Conservation (phyloP, 75 land plant genomes). For the Pinus tabuliformis region DNA sequence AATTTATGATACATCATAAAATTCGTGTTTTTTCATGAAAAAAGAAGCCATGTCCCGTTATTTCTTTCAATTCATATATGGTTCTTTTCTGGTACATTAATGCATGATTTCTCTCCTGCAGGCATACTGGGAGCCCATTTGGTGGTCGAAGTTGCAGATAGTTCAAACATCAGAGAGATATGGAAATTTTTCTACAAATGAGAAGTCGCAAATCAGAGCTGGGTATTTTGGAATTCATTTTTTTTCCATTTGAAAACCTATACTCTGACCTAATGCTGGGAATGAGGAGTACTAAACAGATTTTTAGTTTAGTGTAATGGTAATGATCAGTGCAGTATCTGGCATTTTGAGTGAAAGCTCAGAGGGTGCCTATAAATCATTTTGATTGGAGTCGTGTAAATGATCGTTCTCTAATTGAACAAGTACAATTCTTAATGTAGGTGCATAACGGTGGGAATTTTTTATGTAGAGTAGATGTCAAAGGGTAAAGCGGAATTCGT, state of each 20-base stretch:
- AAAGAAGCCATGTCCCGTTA: no score
- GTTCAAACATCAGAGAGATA: constrained; percentile 64
- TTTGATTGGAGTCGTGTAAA: constrained; percentile 2
- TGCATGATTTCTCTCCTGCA: constrained; percentile 12
- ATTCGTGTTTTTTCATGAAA: no score
- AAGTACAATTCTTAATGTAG: neutral
- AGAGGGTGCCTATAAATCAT: constrained; percentile 2
- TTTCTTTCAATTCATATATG: neutral
- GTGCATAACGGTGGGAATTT: neutral
- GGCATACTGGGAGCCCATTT: constrained; percentile 77
- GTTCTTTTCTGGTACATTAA: neutral
- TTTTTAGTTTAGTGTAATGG: neutral
- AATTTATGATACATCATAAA: no score
- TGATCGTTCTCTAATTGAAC: neutral
- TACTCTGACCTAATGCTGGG: neutral
- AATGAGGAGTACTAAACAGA: neutral
- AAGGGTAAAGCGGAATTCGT: neutral
- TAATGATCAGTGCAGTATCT: neutral
- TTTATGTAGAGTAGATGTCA: neutral
- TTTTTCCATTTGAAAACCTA: neutral
- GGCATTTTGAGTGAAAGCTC: neutral
- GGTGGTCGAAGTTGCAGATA: constrained; percentile 68
- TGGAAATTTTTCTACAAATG: constrained; percentile 94
- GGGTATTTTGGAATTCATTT: neutral
- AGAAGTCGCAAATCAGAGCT: neutral